A percentile compares a stretch with the other conserved stretches of the same genome.
These are phyloP conservation scores for Phialophora expanda DNA, from an alignment of 2,329 filamentous ascomycete genomes.

Conservation along the genomic window DNA sequence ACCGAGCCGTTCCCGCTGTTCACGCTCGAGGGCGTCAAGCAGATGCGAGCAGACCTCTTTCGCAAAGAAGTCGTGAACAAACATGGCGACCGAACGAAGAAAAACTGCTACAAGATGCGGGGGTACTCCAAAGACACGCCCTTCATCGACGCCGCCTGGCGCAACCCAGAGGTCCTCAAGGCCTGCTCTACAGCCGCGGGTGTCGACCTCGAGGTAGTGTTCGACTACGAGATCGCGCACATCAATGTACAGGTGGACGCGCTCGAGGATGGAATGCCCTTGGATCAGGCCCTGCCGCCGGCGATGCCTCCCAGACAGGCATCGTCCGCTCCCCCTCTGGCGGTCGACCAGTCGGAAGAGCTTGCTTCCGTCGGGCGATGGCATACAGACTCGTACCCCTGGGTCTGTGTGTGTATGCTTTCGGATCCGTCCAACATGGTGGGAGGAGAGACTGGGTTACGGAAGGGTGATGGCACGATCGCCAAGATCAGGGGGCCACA, in stretches of 20 bases:
- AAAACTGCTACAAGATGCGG: conserved; percentile 42
- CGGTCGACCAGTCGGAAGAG: conserved; percentile 22
- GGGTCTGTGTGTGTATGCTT: conserved; percentile 45
- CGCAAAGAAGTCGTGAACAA: conserved; percentile 42
- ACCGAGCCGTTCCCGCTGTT: conserved; percentile 44
- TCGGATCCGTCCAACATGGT: conserved; percentile 41
- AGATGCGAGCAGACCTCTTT: conserved; percentile 33
- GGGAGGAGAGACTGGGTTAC: conserved; percentile 42
- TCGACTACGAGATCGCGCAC: conserved; percentile 40
- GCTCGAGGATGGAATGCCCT: conserved; percentile 22
- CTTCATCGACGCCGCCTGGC: conserved; percentile 44
- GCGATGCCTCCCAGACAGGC: conserved; percentile 23
- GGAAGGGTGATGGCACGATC: conserved; percentile 37
- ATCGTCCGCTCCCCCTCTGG: background rate
- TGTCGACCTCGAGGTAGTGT: conserved; percentile 39
- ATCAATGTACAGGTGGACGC: conserved; percentile 43
- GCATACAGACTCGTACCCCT: conserved; percentile 39
- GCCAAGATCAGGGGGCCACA: conserved; percentile 34
- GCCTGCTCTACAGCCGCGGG: conserved; percentile 37
- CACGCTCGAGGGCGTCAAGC: conserved; percentile 25
- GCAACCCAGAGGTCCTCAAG: conserved; percentile 35
- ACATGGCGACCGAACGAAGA: conserved; percentile 41
- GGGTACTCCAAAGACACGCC: conserved; percentile 43
- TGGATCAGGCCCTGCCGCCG: conserved; percentile 21
- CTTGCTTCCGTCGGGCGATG: conserved; percentile 31